Conservation (phyloP, 2,329 filamentous ascomycete genomes). For the Fusarium continuum region DNA sequence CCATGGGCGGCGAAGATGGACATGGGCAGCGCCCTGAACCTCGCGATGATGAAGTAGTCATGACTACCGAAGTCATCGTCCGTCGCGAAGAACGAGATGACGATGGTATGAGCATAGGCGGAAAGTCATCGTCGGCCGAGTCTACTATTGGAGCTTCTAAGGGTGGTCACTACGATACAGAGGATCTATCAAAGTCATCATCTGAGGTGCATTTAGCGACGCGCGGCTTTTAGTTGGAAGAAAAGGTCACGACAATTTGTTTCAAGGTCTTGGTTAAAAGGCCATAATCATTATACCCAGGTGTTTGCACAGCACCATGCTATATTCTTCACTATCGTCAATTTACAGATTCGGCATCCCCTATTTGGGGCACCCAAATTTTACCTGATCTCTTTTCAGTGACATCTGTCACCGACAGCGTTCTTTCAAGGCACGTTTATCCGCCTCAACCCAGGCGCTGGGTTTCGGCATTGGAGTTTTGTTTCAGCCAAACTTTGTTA, state of each 20-base stretch:
- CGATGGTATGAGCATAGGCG: conserved; percentile 26
- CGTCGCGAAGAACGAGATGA: conserved; percentile 35
- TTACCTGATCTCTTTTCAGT: too few relatives aligned
- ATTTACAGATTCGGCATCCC: too few relatives aligned
- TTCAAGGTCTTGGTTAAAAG: not conserved
- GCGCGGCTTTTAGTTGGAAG: conserved; percentile 26
- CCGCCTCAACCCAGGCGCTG: not conserved
- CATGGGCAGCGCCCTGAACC: not conserved
- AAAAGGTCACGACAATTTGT: not conserved
- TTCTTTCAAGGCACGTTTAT: not conserved
- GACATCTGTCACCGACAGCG: not conserved
- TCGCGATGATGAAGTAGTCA: conserved; percentile 33
- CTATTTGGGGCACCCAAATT: too few relatives aligned
- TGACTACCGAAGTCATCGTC: conserved; percentile 42
- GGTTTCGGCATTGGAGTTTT: not conserved
- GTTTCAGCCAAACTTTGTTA: not conserved
- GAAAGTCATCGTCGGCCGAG: conserved; percentile 20
- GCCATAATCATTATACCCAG: conserved; percentile 31
- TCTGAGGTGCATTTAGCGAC: conserved; percentile 41
- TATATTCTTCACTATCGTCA: not conserved
- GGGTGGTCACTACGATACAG: conserved; percentile 18
- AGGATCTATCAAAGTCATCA: conserved; percentile 39
- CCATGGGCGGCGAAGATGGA: conserved; percentile 37
- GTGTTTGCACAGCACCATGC: not conserved
- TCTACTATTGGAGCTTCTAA: conserved; percentile 27